Conservation (phyloP, 805 yeast species). For the Zygotorulaspora chibaensis region DNA sequence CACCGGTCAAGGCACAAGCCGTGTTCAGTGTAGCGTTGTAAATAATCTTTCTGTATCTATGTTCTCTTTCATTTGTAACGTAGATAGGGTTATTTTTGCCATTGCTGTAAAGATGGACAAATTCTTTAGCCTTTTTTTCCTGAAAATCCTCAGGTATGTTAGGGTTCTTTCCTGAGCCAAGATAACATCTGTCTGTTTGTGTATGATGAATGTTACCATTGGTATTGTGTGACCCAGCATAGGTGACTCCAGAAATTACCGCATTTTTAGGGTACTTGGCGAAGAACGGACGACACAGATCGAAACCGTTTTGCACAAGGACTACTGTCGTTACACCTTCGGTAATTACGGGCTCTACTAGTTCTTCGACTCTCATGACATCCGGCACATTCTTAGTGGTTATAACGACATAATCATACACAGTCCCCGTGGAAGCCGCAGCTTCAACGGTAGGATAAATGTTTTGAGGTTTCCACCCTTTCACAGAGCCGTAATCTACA, state of each 20-base stretch:
- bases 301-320: slow-evolving; percentile 61
- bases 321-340: slow-evolving; percentile 44
- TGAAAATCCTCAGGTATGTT: slow-evolving; percentile 26
- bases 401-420: slow-evolving; percentile 55
- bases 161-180: slow-evolving; percentile 48
- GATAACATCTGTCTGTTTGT: slow-evolving; percentile 41
- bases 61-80: slow-evolving; percentile 44
- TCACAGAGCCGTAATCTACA: slow-evolving; percentile 52
- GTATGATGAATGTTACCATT: slow-evolving; percentile 45
- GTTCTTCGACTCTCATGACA: slow-evolving; percentile 46
- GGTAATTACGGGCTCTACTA: slow-evolving; percentile 47
- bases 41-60: slow-evolving; percentile 63
- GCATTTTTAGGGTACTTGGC: slow-evolving; percentile 47
- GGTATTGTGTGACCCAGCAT: slow-evolving; percentile 52
- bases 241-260: slow-evolving; percentile 55
- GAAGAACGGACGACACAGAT: slow-evolving; percentile 50
- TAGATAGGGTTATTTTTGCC: slow-evolving; percentile 41
- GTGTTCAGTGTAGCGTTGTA: slow-evolving; percentile 69
- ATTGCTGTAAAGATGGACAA: slow-evolving; percentile 45
- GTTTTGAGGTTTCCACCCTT: slow-evolving; percentile 47
- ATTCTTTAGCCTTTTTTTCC: slow-evolving; percentile 38
- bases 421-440: slow-evolving; percentile 32
- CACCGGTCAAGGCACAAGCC: slow-evolving; percentile 51
- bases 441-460: slow-evolving; percentile 40
- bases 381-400: slow-evolving; percentile 67